Conservation (phyloP, 345 rosid species). For the Tarenaya hassleriana region DNA sequence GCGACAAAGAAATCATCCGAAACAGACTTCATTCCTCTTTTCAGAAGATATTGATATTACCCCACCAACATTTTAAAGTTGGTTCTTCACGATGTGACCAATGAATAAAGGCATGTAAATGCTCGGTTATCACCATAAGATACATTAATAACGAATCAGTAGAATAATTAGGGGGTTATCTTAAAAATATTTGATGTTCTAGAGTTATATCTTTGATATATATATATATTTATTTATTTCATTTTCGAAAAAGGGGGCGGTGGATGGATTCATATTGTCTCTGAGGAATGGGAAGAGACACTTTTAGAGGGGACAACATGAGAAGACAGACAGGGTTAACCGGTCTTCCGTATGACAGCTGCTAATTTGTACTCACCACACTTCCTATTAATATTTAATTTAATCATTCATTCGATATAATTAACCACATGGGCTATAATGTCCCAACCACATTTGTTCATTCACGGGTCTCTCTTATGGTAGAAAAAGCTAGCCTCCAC, state of each 20-base stretch:
- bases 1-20: too few relatives aligned
- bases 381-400: not conserved
- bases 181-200: too few relatives aligned
- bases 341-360: conserved; percentile 38
- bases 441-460: conserved; percentile 19
- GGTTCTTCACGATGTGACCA: too few relatives aligned
- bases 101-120: too few relatives aligned
- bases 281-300: conserved; percentile 27
- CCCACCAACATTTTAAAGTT: too few relatives aligned
- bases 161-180: too few relatives aligned
- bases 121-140: too few relatives aligned
- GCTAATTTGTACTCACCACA: conserved; percentile 12
- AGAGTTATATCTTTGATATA: too few relatives aligned
- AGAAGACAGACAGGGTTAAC: conserved; percentile 31
- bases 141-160: too few relatives aligned
- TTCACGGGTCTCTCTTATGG: conserved; percentile 22
- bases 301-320: conserved; percentile 47
- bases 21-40: too few relatives aligned
- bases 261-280: conserved; percentile 5
- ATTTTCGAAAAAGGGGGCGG: not conserved
- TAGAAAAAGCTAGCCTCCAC: too few relatives aligned
- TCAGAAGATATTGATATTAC: too few relatives aligned
- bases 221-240: not conserved
- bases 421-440: not conserved
- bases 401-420: not conserved